Evolutionary conservation across 2,329 filamentous ascomycete species (phyloP).

Genomic region (Neonectria neomacrospora): DNA sequence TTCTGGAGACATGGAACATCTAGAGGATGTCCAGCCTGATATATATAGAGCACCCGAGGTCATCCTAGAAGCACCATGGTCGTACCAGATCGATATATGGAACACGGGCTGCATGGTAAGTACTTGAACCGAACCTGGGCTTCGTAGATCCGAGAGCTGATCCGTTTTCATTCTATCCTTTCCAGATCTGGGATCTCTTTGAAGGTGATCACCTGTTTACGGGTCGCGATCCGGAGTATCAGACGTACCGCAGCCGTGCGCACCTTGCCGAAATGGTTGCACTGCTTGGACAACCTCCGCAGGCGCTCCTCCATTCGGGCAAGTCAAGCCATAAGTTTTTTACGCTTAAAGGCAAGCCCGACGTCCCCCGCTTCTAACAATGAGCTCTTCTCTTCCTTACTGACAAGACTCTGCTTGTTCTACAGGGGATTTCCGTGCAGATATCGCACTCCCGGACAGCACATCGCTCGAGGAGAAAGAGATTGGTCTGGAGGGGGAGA

Average conservation of each 20-base stretch:
- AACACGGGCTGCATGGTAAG: constrained; percentile 62
- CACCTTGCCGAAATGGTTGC: constrained; percentile 61
- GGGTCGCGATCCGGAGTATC: constrained; percentile 51
- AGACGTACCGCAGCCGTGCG: constrained; percentile 55
- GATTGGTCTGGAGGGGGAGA: constrained; percentile 48
- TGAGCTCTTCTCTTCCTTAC: not conserved
- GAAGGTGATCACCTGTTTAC: constrained; percentile 58
- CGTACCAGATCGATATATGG: constrained; percentile 62
- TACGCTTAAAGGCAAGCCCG: constrained; percentile 47
- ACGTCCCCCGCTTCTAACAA: constrained; percentile 10
- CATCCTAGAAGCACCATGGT: constrained; percentile 58
- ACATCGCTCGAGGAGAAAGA: constrained; percentile 52
- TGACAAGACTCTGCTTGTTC: not conserved
- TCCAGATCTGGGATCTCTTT: constrained; percentile 61
- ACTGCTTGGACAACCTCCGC: constrained; percentile 57
- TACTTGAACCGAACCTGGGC: not conserved
- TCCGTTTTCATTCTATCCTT: not conserved
- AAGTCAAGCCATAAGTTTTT: constrained; percentile 52
- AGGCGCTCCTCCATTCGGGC: constrained; percentile 48
- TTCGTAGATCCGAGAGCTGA: not conserved
- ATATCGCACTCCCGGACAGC: constrained; percentile 34
- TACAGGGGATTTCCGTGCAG: constrained; percentile 44
- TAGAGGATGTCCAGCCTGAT: constrained; percentile 53
- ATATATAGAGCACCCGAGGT: constrained; percentile 59
- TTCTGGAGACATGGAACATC: constrained; percentile 46